Evolutionary conservation across 306 rosid species (phyloP), one percentile per base, ranked within the genome.

Genomic region (Adenanthera pavonina): DNA sequence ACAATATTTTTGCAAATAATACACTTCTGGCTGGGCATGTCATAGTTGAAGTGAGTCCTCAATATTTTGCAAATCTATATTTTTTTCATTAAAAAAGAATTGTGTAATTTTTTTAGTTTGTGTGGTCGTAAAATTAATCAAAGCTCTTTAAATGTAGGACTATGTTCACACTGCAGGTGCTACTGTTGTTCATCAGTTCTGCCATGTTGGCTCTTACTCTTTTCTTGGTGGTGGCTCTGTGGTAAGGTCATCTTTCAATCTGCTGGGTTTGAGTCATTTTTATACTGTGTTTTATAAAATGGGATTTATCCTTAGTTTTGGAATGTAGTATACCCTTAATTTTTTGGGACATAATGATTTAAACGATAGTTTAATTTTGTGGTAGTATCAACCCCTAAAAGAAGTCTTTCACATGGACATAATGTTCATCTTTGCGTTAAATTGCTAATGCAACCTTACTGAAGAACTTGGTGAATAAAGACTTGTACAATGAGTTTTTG

Each of bases 21-120:
- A 95, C 99, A 54, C 95, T 92, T 77, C 90, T 95, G 43, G 99
- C 93, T 51, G 98, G 99, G 51, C 98, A 92, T 83, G 97, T 95
- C 38, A 89, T 87, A 83, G 94, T 93, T 82, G 99, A 90, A 84
- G 98, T 93, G 85, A 87, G 94, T 74, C 62, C 74, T 83, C 30
- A 25, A 25, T 25, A 25, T 25, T 25, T 72, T 34, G 48, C 6
- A 54, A 78, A 57, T 17, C 62, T 17, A 41, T 61, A 19, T 78
- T 30, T 2, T 57, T 9, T 36, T 47, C 75, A 73, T 34, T 7
- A 38, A 35, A 56, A 69, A 78, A 54, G 2, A 51, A 60, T 64
- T 77, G 15, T 41, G 38, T 82, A 19, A 65, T 49, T 65, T 70
- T 20, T 57, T 17, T 38, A 48, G n/a, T 49, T 85, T 66, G 46